phyloP scores from a whole-genome alignment of 305 asterid genomes.

The Nicotiana rustica region DNA sequence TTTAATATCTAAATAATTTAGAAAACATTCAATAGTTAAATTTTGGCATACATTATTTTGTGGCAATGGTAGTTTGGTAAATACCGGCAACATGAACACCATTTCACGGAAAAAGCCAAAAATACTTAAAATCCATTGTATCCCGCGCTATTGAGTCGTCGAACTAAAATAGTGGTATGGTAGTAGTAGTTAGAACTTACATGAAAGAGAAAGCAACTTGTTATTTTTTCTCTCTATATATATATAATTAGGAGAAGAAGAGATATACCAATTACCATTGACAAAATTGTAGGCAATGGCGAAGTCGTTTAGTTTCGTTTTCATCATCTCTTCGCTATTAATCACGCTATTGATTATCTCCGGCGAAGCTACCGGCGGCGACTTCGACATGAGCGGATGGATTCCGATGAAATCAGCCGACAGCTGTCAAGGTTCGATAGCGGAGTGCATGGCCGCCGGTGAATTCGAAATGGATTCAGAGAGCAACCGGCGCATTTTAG shows the following conservation, averaged over 20 bases:
- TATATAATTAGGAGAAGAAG: background rate
- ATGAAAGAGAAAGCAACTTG: background rate
- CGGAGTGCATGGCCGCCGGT: slow-evolving; percentile 67
- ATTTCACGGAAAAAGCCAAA: background rate
- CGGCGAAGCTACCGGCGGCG: slow-evolving; percentile 50
- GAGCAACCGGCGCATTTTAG: slow-evolving; percentile 69
- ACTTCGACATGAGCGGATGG: slow-evolving; percentile 46
- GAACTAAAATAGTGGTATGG: background rate
- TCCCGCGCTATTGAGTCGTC: slow-evolving; percentile 25
- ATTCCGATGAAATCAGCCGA: slow-evolving; percentile 45
- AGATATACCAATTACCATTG: background rate
- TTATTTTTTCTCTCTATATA: background rate
- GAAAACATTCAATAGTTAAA: background rate
- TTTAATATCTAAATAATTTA: no score
- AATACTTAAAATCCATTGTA: background rate
- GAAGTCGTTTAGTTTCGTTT: slow-evolving; percentile 43
- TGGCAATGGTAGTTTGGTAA: slow-evolving; percentile 52
- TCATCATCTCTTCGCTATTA: slow-evolving; percentile 49
- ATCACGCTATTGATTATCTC: slow-evolving; percentile 44
- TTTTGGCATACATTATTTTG: background rate
- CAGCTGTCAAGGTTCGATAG: slow-evolving; percentile 62
- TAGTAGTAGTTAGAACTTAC: slow-evolving; percentile 19
- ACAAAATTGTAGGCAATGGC: slow-evolving; percentile 43
- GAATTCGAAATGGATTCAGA: slow-evolving; percentile 75
- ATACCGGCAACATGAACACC: slow-evolving; percentile 41